These are phyloP conservation scores for Fusarium siculi DNA, from an alignment of 2,329 filamentous ascomycete genomes.

Conservation along the genomic window DNA sequence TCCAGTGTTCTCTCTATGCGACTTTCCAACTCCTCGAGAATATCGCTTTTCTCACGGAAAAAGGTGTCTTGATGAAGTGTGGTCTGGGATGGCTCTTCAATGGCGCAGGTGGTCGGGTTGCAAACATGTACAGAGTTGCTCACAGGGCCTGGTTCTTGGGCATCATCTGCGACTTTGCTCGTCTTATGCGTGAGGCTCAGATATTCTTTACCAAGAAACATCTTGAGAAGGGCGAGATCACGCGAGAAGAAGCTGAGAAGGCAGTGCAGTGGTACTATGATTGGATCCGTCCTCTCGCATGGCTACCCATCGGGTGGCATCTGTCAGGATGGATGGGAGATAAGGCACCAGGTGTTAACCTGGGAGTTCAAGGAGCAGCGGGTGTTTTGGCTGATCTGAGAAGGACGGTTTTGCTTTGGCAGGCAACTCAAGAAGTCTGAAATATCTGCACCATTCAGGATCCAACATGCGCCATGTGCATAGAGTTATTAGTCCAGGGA, in stretches of 20 bases:
- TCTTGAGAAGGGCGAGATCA: not conserved
- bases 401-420: not conserved
- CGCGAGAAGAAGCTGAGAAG: not conserved
- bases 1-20: not conserved
- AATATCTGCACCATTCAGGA: too few species aligned
- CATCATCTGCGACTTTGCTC: not conserved
- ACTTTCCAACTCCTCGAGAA: not conserved
- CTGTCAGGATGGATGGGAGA: not conserved
- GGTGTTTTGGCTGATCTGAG: not conserved
- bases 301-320: not conserved
- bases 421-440: not conserved
- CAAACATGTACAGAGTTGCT: not conserved
- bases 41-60: not conserved
- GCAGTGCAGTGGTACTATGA: not conserved
- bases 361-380: not conserved
- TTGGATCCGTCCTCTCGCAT: not conserved
- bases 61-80: not conserved
- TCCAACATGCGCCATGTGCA: too few species aligned
- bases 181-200: not conserved
- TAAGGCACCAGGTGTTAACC: not conserved
- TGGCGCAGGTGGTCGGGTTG: not conserved
- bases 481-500: too few species aligned
- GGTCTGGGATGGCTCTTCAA: not conserved
- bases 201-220: not conserved
- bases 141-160: not conserved